phyloP scores from a whole-genome alignment of 176 grass and related monocot species.

The Raddia guianensis region DNA sequence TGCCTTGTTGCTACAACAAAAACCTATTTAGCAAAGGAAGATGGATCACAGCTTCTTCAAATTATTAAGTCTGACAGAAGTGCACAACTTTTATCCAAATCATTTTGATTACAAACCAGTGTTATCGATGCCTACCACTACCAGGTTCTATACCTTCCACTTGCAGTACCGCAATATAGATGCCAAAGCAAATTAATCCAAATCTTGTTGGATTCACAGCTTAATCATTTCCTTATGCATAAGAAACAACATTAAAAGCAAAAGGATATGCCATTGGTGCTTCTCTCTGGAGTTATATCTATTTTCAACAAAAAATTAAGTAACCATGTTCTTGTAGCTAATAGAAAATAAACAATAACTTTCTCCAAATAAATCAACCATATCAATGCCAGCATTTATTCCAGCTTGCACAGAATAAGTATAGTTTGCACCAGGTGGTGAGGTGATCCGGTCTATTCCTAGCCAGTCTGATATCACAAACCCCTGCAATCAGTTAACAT shows the following conservation, averaged over 20 bases:
- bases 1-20: slow-evolving; percentile 2
- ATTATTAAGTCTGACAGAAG: neutral
- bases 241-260: neutral
- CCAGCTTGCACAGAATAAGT: slow-evolving; percentile 93
- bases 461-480: slow-evolving; percentile 98
- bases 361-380: slow-evolving; percentile 57
- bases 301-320: slow-evolving; percentile 15
- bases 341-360: slow-evolving; percentile 10
- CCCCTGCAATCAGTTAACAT: slow-evolving; percentile 56
- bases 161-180: neutral
- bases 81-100: neutral
- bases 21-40: neutral
- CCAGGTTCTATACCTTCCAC: neutral
- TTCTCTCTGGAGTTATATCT: neutral
- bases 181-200: slow-evolving; percentile 20
- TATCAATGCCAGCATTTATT: slow-evolving; percentile 93
- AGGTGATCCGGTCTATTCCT: slow-evolving; percentile 86
- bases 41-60: neutral
- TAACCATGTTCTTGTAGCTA: slow-evolving; percentile 25
- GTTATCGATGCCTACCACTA: neutral
- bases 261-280: neutral
- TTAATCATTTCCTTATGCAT: slow-evolving; percentile 25
- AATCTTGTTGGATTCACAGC: neutral
- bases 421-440: slow-evolving; percentile 74
- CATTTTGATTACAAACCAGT: slow-evolving; percentile 17